These are phyloP conservation scores for Arachnopeziza araneosa DNA, from an alignment of 2,329 filamentous ascomycete genomes.

Conservation along the genomic window DNA sequence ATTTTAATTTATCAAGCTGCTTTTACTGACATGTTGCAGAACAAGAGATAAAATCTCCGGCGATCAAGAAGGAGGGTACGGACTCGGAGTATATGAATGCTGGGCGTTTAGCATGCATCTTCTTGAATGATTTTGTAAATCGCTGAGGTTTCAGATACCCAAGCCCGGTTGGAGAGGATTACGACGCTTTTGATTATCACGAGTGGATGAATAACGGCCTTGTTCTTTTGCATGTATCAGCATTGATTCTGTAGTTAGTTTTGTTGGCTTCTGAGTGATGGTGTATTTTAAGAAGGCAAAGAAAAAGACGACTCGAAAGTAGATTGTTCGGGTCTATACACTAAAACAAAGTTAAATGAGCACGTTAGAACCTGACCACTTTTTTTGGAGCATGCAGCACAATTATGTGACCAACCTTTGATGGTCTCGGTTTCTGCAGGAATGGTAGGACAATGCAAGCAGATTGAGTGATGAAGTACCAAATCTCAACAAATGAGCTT, in stretches of 20 bases:
- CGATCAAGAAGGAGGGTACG: conserved; percentile 10
- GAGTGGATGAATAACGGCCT: neutral
- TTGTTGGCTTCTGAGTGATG: neutral
- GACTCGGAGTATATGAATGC: conserved; percentile 23
- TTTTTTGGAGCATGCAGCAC: too few species aligned
- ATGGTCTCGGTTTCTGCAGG: too few species aligned
- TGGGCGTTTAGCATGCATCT: conserved; percentile 26
- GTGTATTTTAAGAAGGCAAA: neutral
- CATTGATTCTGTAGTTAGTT: neutral
- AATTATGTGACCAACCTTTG: too few species aligned
- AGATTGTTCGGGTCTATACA: neutral
- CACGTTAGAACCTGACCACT: too few species aligned
- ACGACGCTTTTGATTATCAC: neutral
- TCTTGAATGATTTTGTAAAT: conserved; percentile 28
- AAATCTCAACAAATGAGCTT: neutral
- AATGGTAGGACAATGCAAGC: too few species aligned
- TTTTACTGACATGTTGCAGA: conserved; percentile 19
- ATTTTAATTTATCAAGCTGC: neutral
- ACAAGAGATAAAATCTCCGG: conserved; percentile 17
- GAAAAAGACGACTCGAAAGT: neutral
- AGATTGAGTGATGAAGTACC: too few species aligned
- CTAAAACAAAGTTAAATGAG: too few species aligned
- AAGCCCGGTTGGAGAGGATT: neutral
- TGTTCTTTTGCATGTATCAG: neutral
- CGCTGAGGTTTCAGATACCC: conserved; percentile 9